Conservation (phyloP, 2,329 filamentous ascomycete species). For the Fusarium beomiforme region DNA sequence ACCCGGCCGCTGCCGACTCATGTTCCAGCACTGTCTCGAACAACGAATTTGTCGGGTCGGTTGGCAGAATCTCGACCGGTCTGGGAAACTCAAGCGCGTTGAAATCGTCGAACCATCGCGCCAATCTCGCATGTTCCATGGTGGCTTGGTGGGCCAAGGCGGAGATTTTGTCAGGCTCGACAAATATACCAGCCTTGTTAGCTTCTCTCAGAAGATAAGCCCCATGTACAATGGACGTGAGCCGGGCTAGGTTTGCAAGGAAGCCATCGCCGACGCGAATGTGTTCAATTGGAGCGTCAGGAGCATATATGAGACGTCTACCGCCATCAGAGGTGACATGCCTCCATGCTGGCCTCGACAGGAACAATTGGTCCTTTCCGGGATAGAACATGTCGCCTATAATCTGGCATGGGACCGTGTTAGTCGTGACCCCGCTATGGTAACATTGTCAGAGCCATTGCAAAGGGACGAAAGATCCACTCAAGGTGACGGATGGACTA, state of each 20-base stretch:
- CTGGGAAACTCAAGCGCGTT: constrained; percentile 32
- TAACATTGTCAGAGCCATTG: constrained; percentile 34
- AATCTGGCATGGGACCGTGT: constrained; percentile 45
- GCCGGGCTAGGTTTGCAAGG: constrained; percentile 47
- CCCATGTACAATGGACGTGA: constrained; percentile 48
- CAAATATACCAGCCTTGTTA: constrained; percentile 41
- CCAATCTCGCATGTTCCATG: constrained; percentile 45
- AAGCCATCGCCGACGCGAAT: constrained; percentile 47
- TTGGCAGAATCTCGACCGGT: constrained; percentile 43
- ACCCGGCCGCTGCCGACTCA: constrained; percentile 47
- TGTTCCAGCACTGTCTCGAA: constrained; percentile 48
- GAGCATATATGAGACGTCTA: constrained; percentile 41
- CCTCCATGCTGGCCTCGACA: constrained; percentile 50
- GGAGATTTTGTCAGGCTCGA: constrained; percentile 44
- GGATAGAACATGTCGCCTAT: constrained; percentile 53
- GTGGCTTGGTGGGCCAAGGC: constrained; percentile 43
- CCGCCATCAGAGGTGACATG: constrained; percentile 43
- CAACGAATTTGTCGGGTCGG: constrained; percentile 45
- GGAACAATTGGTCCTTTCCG: constrained; percentile 49
- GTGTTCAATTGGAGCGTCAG: constrained; percentile 32
- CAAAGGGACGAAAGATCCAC: constrained; percentile 37
- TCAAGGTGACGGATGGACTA: constrained; percentile 13
- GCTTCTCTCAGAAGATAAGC: constrained; percentile 48
- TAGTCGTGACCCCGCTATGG: constrained; percentile 34
- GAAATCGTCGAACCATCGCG: constrained; percentile 48